A percentile compares a stretch with the other conserved stretches of the same genome.
phyloP scores from a whole-genome alignment of 2,329 filamentous ascomycete species.

The Neodidymelliopsis sp. region DNA sequence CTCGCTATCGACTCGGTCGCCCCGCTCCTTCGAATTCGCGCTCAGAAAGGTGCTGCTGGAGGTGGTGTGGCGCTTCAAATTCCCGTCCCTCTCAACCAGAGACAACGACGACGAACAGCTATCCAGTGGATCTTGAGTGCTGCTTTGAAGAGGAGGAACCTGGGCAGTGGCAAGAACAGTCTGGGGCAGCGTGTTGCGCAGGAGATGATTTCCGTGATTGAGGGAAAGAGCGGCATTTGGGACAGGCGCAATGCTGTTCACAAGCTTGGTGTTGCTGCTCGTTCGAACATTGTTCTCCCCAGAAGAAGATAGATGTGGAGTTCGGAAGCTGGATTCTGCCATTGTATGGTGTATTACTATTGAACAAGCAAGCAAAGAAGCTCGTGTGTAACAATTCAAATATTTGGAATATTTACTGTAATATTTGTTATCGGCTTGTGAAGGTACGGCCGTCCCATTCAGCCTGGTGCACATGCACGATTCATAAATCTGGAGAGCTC shows the following conservation, averaged over 20 bases:
- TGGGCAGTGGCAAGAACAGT: conserved; percentile 73
- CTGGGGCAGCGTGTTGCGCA: conserved; percentile 82
- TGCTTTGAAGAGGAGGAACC: conserved; percentile 78
- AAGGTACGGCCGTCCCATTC: too few relatives aligned
- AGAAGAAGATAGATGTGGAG: conserved; percentile 36
- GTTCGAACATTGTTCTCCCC: conserved; percentile 70
- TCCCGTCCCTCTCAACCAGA: conserved; percentile 75
- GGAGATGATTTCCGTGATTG: conserved; percentile 85
- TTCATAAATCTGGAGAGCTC: conserved; percentile 15
- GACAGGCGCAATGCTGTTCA: conserved; percentile 80
- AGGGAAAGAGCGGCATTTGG: conserved; percentile 86
- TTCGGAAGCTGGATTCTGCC: conserved; percentile 17
- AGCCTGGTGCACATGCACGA: conserved; percentile 4
- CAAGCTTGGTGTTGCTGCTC: conserved; percentile 78
- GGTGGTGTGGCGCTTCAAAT: conserved; percentile 86
- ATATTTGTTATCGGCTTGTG: too few relatives aligned
- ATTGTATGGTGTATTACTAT: conserved; percentile 15
- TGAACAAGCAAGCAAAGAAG: conserved; percentile 15
- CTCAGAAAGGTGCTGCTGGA: conserved; percentile 79
- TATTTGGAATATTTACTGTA: neutral
- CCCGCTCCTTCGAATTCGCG: conserved; percentile 81
- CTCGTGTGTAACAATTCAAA: neutral
- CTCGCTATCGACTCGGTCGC: conserved; percentile 92
- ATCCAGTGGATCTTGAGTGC: conserved; percentile 89
- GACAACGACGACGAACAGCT: conserved; percentile 79